Evolutionary conservation across 2,329 filamentous ascomycete species (phyloP).

Genomic region (Pezicula carpinea): DNA sequence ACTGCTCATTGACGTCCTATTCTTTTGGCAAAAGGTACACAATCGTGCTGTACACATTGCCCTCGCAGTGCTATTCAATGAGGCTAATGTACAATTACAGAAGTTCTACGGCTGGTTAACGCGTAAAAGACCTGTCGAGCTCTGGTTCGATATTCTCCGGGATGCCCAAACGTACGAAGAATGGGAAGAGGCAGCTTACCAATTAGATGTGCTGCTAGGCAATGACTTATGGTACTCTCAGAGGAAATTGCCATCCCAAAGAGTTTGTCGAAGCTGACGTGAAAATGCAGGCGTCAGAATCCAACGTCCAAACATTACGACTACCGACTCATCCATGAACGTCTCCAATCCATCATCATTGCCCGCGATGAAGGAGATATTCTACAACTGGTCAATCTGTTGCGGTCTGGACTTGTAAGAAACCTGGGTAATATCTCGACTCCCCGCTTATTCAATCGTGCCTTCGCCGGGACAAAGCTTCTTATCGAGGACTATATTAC

Average conservation of each 20-base stretch:
- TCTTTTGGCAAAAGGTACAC: slow-evolving; percentile 46
- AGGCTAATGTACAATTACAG: slow-evolving; percentile 37
- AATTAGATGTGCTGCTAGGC: slow-evolving; percentile 76
- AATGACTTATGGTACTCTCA: slow-evolving; percentile 68
- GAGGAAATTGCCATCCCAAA: neutral
- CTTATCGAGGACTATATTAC: slow-evolving; percentile 89
- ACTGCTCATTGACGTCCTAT: slow-evolving; percentile 55
- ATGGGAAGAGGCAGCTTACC: slow-evolving; percentile 79
- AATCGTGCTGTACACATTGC: neutral
- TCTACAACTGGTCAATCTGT: slow-evolving; percentile 68
- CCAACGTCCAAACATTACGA: slow-evolving; percentile 79
- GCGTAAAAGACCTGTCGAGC: slow-evolving; percentile 57
- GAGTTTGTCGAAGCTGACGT: slow-evolving; percentile 7
- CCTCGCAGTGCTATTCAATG: neutral
- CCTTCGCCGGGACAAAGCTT: slow-evolving; percentile 84
- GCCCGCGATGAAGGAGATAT: slow-evolving; percentile 70
- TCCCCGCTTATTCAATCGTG: slow-evolving; percentile 75
- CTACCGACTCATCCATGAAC: slow-evolving; percentile 75
- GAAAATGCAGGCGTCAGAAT: slow-evolving; percentile 66
- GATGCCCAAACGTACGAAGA: slow-evolving; percentile 72
- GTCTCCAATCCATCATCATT: slow-evolving; percentile 64
- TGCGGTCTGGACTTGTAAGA: slow-evolving; percentile 73
- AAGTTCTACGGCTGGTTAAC: slow-evolving; percentile 64
- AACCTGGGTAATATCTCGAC: slow-evolving; percentile 90
- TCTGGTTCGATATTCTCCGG: slow-evolving; percentile 61